Evolutionary conservation across 208 protist genomes (phyloP).

Genomic region (Acanthamoeba pearcei): DNA sequence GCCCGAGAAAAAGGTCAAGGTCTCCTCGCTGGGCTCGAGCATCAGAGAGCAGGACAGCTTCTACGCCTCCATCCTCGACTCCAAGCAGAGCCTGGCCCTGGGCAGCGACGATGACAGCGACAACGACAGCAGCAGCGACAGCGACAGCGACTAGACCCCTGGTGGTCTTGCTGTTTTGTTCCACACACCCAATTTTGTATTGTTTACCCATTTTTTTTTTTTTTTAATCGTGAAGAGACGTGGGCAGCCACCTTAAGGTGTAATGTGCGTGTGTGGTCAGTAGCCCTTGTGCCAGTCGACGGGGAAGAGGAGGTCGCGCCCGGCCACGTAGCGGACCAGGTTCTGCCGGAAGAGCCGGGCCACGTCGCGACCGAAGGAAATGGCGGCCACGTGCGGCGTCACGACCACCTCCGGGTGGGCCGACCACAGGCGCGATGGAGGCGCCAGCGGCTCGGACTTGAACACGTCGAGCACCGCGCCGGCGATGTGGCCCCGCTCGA

Average conservation of each 20-base stretch:
- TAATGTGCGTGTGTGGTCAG: neutral
- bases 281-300: slow-evolving; percentile 70
- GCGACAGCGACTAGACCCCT: neutral
- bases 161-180: too few species aligned
- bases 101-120: neutral
- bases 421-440: neutral
- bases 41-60: neutral
- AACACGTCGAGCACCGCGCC: slow-evolving; percentile 57
- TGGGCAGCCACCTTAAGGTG: too few species aligned
- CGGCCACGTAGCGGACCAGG: slow-evolving; percentile 4
- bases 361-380: slow-evolving; percentile 26
- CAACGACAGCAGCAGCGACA: neutral
- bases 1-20: neutral
- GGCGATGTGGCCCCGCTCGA: slow-evolving; percentile 17
- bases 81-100: neutral
- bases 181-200: too few species aligned
- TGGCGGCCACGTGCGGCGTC: slow-evolving; percentile 49
- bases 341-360: slow-evolving; percentile 28
- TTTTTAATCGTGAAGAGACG: too few species aligned
- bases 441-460: neutral
- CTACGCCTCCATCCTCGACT: neutral
- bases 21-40: slow-evolving; percentile 1
- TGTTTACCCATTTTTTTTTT: too few species aligned
- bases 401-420: neutral
- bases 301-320: slow-evolving; percentile 22